phyloP scores from a whole-genome alignment of 805 yeast species.

The Millerago galiae region DNA sequence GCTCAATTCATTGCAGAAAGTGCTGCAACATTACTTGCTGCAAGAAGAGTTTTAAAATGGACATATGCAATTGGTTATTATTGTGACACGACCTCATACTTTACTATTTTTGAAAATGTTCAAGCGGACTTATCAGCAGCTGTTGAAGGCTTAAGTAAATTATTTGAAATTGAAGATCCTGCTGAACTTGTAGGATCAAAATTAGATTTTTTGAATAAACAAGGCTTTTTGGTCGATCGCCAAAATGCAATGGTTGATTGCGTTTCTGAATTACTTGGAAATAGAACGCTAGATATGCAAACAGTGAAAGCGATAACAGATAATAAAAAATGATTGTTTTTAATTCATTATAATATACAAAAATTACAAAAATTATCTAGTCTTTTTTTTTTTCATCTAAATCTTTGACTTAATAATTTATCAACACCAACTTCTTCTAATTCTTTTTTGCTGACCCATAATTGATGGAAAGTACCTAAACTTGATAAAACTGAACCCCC shows the following conservation, averaged over 20 bases:
- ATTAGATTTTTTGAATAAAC: slow-evolving; percentile 31
- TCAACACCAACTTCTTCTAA: slow-evolving; percentile 86
- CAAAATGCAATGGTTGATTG: slow-evolving; percentile 32
- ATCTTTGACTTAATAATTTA: slow-evolving; percentile 71
- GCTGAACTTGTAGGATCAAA: slow-evolving; percentile 28
- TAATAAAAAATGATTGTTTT: neutral
- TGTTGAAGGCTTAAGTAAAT: slow-evolving; percentile 61
- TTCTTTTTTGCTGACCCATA: slow-evolving; percentile 87
- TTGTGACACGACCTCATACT: slow-evolving; percentile 45
- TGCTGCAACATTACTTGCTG: slow-evolving; percentile 53
- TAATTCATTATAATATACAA: neutral
- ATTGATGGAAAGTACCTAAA: slow-evolving; percentile 89
- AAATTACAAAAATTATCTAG: neutral
- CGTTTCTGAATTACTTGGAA: slow-evolving; percentile 16
- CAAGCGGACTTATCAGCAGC: slow-evolving; percentile 59
- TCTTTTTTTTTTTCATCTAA: slow-evolving; percentile 43
- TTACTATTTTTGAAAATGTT: slow-evolving; percentile 62
- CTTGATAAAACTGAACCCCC: slow-evolving; percentile 88
- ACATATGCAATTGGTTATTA: slow-evolving; percentile 78
- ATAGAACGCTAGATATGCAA: slow-evolving; percentile 4
- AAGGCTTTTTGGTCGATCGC: slow-evolving; percentile 30
- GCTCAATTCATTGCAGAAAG: slow-evolving; percentile 78
- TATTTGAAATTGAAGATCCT: slow-evolving; percentile 41
- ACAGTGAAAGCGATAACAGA: neutral
- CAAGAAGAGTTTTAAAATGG: slow-evolving; percentile 83